These are phyloP conservation scores for Crassisporium funariophilum DNA, from an alignment of 768 basidiomycete genomes.

Conservation along the genomic window DNA sequence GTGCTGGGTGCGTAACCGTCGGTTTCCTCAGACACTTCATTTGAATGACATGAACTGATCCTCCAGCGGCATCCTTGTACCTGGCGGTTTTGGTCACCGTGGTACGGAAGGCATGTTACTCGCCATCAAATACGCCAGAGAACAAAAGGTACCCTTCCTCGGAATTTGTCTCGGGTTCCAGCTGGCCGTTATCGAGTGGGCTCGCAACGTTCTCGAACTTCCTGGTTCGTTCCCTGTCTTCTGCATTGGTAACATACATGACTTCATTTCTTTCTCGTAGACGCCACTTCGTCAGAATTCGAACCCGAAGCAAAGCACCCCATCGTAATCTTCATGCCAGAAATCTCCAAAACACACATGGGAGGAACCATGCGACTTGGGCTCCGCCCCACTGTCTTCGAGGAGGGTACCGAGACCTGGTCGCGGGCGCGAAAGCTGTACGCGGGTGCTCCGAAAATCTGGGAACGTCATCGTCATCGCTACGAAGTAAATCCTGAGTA, in stretches of 20 bases:
- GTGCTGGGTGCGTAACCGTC: conserved; percentile 85
- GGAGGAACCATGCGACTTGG: conserved; percentile 99
- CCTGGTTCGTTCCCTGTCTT: conserved; percentile 45
- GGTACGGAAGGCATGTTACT: conserved; percentile 98
- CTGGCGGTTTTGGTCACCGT: conserved; percentile 92
- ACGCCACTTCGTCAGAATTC: conserved; percentile 88
- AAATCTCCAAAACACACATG: conserved; percentile 96
- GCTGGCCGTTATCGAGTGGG: conserved; percentile 94
- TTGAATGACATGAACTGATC: background rate
- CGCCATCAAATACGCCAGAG: conserved; percentile 96
- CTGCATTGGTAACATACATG: background rate
- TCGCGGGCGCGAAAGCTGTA: conserved; percentile 79
- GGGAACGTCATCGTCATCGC: conserved; percentile 96
- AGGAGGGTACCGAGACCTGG: conserved; percentile 66
- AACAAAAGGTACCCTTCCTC: conserved; percentile 92
- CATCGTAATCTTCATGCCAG: conserved; percentile 96
- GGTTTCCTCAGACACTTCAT: conserved; percentile 17
- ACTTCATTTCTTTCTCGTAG: conserved; percentile 35
- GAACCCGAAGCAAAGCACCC: conserved; percentile 60
- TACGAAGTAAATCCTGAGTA: conserved; percentile 94
- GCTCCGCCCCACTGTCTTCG: conserved; percentile 92
- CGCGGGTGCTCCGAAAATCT: conserved; percentile 77
- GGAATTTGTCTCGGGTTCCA: conserved; percentile 99
- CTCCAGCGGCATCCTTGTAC: conserved; percentile 89
- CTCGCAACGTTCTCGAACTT: conserved; percentile 77